A percentile compares a stretch with the other conserved stretches of the same genome.
These are phyloP conservation scores for Pseudogymnoascus sp. DNA, from an alignment of 2,329 filamentous ascomycete species.

Conservation along the genomic window DNA sequence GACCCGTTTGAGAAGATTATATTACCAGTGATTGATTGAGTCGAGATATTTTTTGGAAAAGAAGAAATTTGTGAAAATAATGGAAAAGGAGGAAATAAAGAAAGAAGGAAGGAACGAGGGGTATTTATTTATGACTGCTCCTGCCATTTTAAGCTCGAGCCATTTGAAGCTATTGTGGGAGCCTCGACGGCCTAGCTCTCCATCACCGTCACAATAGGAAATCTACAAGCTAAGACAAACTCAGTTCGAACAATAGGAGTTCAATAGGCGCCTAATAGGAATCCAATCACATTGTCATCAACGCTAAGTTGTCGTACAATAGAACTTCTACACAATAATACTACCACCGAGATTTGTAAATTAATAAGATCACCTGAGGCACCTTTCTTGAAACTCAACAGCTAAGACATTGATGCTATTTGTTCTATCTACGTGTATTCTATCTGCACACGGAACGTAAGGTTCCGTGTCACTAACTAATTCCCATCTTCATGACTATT, in stretches of 20 bases:
- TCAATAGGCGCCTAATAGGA: neutral
- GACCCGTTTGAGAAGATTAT: neutral
- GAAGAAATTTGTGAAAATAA: neutral
- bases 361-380: neutral
- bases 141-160: neutral
- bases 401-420: slow-evolving; percentile 7
- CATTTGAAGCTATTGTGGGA: neutral
- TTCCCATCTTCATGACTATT: neutral
- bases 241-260: neutral
- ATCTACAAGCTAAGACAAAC: neutral
- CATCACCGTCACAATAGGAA: neutral
- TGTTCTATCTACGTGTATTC: slow-evolving; percentile 10
- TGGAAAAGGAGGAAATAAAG: neutral
- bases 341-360: neutral
- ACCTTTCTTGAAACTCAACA: neutral
- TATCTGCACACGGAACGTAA: neutral
- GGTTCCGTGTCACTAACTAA: neutral
- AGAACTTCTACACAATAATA: neutral
- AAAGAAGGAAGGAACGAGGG: neutral
- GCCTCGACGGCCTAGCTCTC: neutral
- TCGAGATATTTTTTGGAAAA: neutral
- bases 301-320: neutral
- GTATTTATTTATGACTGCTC: neutral
- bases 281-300: neutral
- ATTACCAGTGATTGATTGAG: neutral